Evolutionary conservation across 2,329 filamentous ascomycete species (phyloP).

Genomic region (Colletotrichum siamense): DNA sequence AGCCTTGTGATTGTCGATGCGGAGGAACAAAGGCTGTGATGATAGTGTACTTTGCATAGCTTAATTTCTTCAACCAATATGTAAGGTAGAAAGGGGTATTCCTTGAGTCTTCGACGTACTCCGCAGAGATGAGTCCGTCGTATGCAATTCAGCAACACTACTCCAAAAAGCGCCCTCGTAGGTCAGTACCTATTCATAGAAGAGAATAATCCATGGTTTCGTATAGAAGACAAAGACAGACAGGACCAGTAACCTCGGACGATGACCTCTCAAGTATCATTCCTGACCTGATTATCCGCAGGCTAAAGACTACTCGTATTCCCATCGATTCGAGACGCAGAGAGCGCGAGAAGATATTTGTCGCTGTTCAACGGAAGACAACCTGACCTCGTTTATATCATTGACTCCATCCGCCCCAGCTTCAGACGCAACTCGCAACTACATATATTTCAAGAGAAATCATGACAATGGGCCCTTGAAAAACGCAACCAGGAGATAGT

Average conservation of each 20-base stretch:
- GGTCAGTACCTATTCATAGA: neutral
- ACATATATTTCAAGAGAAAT: neutral
- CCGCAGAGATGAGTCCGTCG: neutral
- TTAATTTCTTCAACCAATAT: no score
- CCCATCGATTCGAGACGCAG: neutral
- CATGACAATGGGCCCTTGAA: neutral
- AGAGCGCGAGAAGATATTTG: neutral
- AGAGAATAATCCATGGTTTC: neutral
- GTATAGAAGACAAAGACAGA: neutral
- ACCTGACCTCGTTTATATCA: neutral
- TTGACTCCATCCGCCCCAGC: accelerated
- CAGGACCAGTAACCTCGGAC: neutral
- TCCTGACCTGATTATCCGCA: neutral
- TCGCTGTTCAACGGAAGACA: neutral
- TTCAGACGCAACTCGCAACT: neutral
- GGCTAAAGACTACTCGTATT: accelerated
- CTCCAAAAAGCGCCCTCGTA: neutral
- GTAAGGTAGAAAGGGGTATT: no score
- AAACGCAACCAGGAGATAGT: neutral
- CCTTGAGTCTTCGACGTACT: neutral
- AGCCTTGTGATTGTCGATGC: no score
- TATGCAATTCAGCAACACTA: neutral
- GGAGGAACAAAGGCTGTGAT: no score
- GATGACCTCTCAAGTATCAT: neutral
- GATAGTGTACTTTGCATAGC: no score